phyloP scores from a whole-genome alignment of 352 stramenopile species.

The Phytophthora meadii region DNA sequence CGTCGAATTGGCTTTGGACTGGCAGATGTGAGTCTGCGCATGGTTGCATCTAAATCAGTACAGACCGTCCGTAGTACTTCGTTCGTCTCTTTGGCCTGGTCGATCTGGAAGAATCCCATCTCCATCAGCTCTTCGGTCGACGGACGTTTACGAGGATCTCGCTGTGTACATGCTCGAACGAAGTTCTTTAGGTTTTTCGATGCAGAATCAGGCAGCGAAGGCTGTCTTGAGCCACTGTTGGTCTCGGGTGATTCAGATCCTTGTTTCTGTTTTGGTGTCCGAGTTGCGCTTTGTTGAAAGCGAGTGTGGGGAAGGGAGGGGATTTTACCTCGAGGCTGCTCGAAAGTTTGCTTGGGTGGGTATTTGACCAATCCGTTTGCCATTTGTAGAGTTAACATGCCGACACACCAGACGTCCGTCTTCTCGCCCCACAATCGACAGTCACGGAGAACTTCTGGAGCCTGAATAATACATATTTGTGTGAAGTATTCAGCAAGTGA shows the following conservation, averaged over 20 bases:
- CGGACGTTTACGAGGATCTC: conserved; percentile 47
- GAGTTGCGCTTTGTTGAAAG: conserved; percentile 13
- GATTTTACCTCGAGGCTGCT: conserved; percentile 14
- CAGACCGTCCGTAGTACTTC: conserved; percentile 65
- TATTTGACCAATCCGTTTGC: conserved; percentile 28
- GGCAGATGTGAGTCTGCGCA: conserved; percentile 40
- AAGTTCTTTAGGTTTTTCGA: conserved; percentile 59
- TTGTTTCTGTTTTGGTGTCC: conserved; percentile 16
- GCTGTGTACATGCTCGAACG: conserved; percentile 54
- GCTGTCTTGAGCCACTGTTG: conserved; percentile 2
- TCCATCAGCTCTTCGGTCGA: conserved; percentile 37
- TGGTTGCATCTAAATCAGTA: conserved; percentile 68
- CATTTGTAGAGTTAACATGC: conserved; percentile 68
- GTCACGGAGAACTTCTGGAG: conserved; percentile 36
- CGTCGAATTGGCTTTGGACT: conserved; percentile 14
- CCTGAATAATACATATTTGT: conserved; percentile 15
- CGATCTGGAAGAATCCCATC: conserved; percentile 65
- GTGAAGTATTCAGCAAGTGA: neutral
- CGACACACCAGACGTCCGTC: conserved; percentile 65
- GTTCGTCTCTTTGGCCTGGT: conserved; percentile 52
- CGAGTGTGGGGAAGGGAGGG: conserved; percentile 5
- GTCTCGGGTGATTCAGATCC: conserved; percentile 10
- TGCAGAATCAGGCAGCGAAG: conserved; percentile 45
- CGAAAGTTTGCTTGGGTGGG: neutral
- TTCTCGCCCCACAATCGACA: conserved; percentile 30